phyloP scores from a whole-genome alignment of 2,329 filamentous ascomycete species.

The Stachybotrys chlorohalonatus region DNA sequence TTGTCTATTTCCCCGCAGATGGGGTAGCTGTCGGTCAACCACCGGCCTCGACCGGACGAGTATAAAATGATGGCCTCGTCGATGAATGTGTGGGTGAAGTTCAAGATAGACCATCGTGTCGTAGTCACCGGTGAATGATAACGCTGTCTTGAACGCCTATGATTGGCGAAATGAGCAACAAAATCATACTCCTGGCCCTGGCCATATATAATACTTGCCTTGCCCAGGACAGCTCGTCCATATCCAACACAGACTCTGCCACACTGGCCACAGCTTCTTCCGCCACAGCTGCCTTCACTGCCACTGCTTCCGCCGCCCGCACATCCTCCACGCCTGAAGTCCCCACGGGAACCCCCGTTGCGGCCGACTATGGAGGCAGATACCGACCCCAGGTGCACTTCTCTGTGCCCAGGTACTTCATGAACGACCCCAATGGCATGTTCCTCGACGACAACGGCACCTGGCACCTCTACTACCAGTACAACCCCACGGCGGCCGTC shows the following conservation, averaged over 20 bases:
- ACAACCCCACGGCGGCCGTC: conserved; percentile 29
- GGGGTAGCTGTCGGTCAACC: too few relatives aligned
- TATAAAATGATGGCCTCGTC: background rate
- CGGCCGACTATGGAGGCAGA: conserved; percentile 15
- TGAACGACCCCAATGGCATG: conserved; percentile 59
- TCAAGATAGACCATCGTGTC: too few relatives aligned
- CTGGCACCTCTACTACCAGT: conserved; percentile 60
- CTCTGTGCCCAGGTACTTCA: conserved; percentile 41
- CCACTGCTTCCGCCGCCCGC: background rate
- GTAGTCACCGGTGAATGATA: background rate
- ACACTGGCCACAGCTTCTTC: too few relatives aligned
- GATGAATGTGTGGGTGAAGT: background rate
- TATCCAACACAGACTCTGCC: too few relatives aligned
- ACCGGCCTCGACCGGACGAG: background rate
- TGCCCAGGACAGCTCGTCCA: background rate
- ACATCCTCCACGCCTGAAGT: conserved; percentile 5
- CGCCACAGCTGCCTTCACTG: background rate
- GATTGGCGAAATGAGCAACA: background rate
- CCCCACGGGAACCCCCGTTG: conserved; percentile 12
- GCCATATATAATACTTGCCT: background rate
- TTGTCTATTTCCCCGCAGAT: background rate
- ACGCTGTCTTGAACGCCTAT: background rate
- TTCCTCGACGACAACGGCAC: conserved; percentile 46
- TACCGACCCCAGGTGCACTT: conserved; percentile 46
- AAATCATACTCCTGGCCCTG: background rate